Conservation (phyloP, 208 protist genomes). For the Trypanosoma theileri region DNA sequence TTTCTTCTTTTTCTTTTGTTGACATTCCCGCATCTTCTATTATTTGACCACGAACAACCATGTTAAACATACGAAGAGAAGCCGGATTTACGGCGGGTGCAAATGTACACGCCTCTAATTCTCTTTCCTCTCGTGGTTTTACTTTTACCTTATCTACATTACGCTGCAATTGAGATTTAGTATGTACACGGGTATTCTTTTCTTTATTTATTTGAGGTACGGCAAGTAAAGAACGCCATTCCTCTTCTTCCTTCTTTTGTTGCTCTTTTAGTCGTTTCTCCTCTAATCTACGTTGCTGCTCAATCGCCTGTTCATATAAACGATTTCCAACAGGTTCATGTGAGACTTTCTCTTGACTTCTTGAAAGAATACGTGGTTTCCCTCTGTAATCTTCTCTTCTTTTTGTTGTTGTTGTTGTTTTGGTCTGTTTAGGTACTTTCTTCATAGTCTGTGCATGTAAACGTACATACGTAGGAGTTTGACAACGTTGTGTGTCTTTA, state of each 20-base stretch:
- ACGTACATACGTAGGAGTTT: slow-evolving; percentile 15
- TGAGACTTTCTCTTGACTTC: background rate
- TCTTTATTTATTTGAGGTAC: slow-evolving; percentile 11
- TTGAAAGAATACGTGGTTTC: slow-evolving; percentile 8
- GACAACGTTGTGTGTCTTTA: background rate
- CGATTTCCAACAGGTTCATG: slow-evolving; percentile 13
- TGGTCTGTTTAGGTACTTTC: too few species aligned
- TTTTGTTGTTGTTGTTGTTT: background rate
- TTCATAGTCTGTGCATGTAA: slow-evolving; percentile 8
- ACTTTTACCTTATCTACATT: background rate
- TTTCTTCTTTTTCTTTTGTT: background rate
- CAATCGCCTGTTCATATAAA: slow-evolving; percentile 19
- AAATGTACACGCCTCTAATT: slow-evolving; percentile 36
- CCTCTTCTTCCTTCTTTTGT: slow-evolving; percentile 7
- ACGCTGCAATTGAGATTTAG: background rate
- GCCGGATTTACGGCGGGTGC: slow-evolving; percentile 32
- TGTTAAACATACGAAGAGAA: slow-evolving; percentile 32
- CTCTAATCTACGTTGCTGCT: slow-evolving; percentile 4
- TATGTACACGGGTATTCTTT: background rate
- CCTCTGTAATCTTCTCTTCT: background rate
- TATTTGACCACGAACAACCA: slow-evolving; percentile 17
- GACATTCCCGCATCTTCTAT: background rate
- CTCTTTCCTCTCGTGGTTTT: slow-evolving; percentile 19
- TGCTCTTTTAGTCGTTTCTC: slow-evolving; percentile 11
- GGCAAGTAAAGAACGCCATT: background rate